Conservation (phyloP, 345 rosid species). For the Cardamine chenopodiifolia region DNA sequence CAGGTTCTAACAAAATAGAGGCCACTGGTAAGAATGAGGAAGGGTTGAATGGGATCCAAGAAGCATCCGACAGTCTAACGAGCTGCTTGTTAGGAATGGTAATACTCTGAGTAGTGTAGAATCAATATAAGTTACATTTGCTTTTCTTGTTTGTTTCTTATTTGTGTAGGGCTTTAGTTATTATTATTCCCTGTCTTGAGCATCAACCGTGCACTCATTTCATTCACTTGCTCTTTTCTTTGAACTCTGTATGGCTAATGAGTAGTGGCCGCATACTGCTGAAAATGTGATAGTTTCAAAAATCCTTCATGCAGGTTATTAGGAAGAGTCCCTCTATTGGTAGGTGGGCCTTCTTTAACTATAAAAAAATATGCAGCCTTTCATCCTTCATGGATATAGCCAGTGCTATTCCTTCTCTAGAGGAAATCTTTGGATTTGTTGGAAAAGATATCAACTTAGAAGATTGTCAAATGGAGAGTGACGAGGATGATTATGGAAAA, state of each 20-base stretch:
- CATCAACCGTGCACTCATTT: constrained; percentile 17
- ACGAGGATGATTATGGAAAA: constrained; percentile 56
- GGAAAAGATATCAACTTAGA: constrained; percentile 52
- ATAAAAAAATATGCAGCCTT: constrained; percentile 54
- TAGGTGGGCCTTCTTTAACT: constrained; percentile 69
- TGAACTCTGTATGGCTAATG: constrained; percentile 8
- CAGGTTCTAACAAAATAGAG: constrained; percentile 41
- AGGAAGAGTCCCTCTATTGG: constrained; percentile 57
- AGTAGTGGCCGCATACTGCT: constrained; percentile 12
- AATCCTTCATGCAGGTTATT: constrained; percentile 62
- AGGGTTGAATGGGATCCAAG: constrained; percentile 41
- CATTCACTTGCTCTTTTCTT: constrained; percentile 14
- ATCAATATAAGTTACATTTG: constrained; percentile 17
- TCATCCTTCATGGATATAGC: constrained; percentile 55
- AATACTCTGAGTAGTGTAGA: constrained; percentile 39
- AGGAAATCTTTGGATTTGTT: constrained; percentile 55
- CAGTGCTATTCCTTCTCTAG: constrained; percentile 56
- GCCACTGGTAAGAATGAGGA: constrained; percentile 40
- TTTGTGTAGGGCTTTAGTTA: constrained; percentile 17
- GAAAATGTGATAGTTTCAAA: constrained; percentile 25
- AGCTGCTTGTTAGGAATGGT: constrained; percentile 83
- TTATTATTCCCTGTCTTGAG: constrained; percentile 5
- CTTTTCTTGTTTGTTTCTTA: constrained; percentile 10
- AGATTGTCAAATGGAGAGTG: constrained; percentile 56
- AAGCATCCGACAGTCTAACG: constrained; percentile 43